These are phyloP conservation scores for Aspergillus arachidicola DNA, from an alignment of 2,329 filamentous ascomycete species.

Conservation along the genomic window DNA sequence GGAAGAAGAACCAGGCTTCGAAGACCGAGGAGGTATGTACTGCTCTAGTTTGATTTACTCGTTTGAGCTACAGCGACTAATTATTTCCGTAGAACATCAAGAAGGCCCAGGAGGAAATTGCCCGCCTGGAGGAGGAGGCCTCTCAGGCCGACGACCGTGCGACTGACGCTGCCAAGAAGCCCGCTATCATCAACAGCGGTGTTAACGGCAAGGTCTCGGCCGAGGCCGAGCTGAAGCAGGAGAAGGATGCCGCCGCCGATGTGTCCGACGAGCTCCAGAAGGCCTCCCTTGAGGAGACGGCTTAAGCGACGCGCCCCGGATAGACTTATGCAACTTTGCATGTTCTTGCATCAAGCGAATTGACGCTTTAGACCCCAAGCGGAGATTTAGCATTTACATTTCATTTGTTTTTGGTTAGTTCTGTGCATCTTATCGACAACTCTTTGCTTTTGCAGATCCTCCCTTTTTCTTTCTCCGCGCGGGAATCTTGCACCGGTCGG, in stretches of 20 bases:
- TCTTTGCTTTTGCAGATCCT: slow-evolving; percentile 6
- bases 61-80: background rate
- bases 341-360: slow-evolving; percentile 23
- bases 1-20: slow-evolving; percentile 85
- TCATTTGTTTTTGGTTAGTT: slow-evolving; percentile 17
- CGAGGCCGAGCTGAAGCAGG: slow-evolving; percentile 57
- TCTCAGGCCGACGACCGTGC: slow-evolving; percentile 41
- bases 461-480: background rate
- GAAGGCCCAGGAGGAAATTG: slow-evolving; percentile 95
- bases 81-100: slow-evolving; percentile 76
- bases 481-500: background rate
- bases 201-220: slow-evolving; percentile 57
- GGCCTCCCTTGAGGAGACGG: slow-evolving; percentile 61
- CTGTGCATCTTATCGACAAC: slow-evolving; percentile 4
- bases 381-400: slow-evolving; percentile 29
- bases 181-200: slow-evolving; percentile 52
- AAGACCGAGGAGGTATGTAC: slow-evolving; percentile 84
- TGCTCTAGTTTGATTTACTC: background rate
- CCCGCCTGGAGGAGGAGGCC: slow-evolving; percentile 74
- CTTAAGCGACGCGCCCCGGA: slow-evolving; percentile 22
- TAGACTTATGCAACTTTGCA: slow-evolving; percentile 18
- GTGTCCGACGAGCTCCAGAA: slow-evolving; percentile 63
- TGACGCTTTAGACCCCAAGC: slow-evolving; percentile 23
- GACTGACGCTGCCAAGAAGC: slow-evolving; percentile 58
- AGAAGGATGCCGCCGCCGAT: slow-evolving; percentile 62